Evolutionary conservation across 192 early-diverging fungal species (phyloP).

Genomic region (Coemansia sp.): DNA sequence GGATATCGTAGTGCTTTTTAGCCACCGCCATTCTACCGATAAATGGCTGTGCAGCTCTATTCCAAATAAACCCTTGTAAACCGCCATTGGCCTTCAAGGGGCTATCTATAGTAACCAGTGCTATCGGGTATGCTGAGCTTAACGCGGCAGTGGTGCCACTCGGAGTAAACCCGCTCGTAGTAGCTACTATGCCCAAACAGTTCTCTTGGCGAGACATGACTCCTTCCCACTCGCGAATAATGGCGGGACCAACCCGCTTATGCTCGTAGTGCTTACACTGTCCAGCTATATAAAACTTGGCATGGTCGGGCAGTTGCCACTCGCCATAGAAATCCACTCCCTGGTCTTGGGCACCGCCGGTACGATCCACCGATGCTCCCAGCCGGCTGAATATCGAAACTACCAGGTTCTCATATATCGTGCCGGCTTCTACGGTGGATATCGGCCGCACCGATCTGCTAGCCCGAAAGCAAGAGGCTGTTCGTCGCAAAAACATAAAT

Average conservation of each 20-base stretch:
- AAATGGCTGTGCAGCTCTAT: conserved; percentile 36
- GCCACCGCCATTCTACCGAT: conserved; percentile 35
- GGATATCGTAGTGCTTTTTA: conserved; percentile 43
- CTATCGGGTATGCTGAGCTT: conserved; percentile 41
- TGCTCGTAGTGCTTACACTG: conserved; percentile 51
- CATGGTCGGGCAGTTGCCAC: conserved; percentile 28
- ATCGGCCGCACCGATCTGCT: neutral
- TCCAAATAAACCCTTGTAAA: conserved; percentile 48
- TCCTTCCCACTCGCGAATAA: conserved; percentile 51
- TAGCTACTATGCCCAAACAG: conserved; percentile 30
- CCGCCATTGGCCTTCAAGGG: neutral
- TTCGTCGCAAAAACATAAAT: too few relatives aligned
- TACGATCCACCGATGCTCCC: conserved; percentile 33
- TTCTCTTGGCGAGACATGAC: conserved; percentile 46
- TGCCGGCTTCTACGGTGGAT: conserved; percentile 40
- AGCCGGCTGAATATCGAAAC: conserved; percentile 21
- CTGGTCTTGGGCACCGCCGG: conserved; percentile 38
- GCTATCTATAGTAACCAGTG: conserved; percentile 29
- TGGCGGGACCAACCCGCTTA: conserved; percentile 40
- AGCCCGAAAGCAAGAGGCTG: too few relatives aligned
- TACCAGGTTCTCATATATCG: conserved; percentile 32
- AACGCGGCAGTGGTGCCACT: conserved; percentile 21
- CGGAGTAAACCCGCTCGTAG: conserved; percentile 43
- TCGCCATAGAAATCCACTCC: conserved; percentile 39
- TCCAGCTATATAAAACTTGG: conserved; percentile 31